These are phyloP conservation scores for Scedosporium minutisporum DNA, from an alignment of 2,329 filamentous ascomycete species.

Conservation along the genomic window DNA sequence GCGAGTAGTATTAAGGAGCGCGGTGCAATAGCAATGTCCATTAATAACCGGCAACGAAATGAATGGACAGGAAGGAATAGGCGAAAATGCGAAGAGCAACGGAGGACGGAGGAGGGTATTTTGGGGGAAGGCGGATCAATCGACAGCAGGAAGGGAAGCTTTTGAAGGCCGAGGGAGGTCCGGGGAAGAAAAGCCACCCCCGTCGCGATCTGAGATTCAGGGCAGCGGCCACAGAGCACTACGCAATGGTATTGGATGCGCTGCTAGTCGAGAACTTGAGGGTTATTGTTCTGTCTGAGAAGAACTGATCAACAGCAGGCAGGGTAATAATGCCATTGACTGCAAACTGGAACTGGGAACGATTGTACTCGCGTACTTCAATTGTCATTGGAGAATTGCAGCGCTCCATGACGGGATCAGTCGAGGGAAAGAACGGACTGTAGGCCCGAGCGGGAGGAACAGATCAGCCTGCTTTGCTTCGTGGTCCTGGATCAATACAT, in stretches of 20 bases:
- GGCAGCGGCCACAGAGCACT: not conserved
- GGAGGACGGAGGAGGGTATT: not conserved
- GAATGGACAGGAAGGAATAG: not conserved
- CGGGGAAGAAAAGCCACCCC: not conserved
- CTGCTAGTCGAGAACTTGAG: not conserved
- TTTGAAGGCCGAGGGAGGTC: not conserved
- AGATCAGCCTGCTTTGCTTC: not conserved
- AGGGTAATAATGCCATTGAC: not conserved
- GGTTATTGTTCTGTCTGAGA: not conserved
- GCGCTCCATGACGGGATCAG: not conserved
- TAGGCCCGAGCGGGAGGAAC: constrained; percentile 1
- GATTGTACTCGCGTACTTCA: not conserved
- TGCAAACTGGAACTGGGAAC: not conserved
- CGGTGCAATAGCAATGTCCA: not conserved
- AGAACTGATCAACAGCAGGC: not conserved
- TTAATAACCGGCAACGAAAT: not conserved
- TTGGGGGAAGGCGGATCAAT: not conserved
- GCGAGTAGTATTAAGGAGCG: not conserved
- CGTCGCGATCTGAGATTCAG: constrained; percentile 1
- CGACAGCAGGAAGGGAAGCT: not conserved
- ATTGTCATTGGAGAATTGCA: not conserved
- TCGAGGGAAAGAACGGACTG: not conserved
- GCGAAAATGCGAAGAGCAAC: not conserved
- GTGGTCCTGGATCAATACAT: not conserved
- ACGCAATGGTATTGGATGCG: not conserved